Conservation (phyloP, 129 eudicot genomes). For the Flaveria bidentis region DNA sequence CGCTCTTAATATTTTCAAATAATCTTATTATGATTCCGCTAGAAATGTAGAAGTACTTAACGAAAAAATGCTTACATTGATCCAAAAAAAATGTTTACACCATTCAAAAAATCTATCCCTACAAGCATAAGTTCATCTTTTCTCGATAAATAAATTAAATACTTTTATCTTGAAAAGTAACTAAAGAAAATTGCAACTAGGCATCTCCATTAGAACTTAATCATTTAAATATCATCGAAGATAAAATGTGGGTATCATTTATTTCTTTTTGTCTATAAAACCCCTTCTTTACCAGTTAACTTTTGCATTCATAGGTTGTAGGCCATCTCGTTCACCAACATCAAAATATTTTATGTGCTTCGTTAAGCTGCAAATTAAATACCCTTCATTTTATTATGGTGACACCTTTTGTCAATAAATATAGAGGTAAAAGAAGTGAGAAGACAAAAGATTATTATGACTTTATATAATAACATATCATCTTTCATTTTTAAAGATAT, state of each 20-base stretch:
- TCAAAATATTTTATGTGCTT: neutral
- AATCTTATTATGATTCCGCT: too few relatives aligned
- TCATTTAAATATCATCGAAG: neutral
- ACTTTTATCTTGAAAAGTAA: neutral
- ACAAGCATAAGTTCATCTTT: too few relatives aligned
- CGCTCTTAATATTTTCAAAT: too few relatives aligned
- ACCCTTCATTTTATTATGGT: neutral
- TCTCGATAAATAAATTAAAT: neutral
- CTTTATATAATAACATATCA: neutral
- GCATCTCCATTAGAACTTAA: neutral
- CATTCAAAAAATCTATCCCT: too few relatives aligned
- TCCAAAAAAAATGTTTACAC: too few relatives aligned
- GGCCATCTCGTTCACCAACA: too few relatives aligned
- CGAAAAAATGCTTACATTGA: too few relatives aligned
- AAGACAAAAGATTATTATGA: neutral
- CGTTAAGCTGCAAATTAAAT: neutral
- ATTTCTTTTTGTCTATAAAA: neutral
- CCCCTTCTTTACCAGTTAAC: neutral
- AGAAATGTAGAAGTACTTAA: too few relatives aligned
- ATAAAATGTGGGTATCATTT: constrained; percentile 2
- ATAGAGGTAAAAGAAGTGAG: neutral
- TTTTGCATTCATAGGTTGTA: neutral
- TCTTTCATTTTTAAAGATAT: neutral
- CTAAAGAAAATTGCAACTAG: neutral
- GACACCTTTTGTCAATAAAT: constrained; percentile 1